phyloP scores from a whole-genome alignment of 306 rosid genomes.

The Betula pendula region DNA sequence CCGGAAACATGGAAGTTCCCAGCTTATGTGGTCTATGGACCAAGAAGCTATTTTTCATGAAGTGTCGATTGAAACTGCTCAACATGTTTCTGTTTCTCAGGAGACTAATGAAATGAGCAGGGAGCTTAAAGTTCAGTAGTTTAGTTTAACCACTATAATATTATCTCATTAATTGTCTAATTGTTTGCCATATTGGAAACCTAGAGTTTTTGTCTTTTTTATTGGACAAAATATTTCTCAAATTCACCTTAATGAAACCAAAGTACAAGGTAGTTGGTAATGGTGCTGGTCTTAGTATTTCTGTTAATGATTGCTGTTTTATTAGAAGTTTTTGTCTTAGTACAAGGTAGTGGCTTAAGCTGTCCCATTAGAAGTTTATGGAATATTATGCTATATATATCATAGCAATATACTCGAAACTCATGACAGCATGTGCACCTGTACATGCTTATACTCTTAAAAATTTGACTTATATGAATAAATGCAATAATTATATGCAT shows the following conservation, averaged over 20 bases:
- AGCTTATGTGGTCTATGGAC: neutral
- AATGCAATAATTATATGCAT: no score
- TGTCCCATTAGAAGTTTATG: neutral
- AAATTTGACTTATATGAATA: no score
- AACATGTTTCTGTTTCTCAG: neutral
- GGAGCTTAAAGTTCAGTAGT: no score
- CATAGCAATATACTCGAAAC: neutral
- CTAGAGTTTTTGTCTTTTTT: no score
- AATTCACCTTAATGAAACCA: no score
- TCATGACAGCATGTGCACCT: neutral
- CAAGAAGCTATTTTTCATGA: neutral
- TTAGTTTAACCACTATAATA: no score
- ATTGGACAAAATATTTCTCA: no score
- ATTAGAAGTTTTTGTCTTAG: no score
- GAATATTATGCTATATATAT: neutral
- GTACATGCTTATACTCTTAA: no score
- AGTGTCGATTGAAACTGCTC: neutral
- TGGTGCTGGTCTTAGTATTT: neutral
- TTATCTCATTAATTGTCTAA: neutral
- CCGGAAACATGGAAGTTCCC: neutral
- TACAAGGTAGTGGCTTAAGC: neutral
- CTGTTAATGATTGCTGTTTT: neutral
- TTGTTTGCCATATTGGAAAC: neutral
- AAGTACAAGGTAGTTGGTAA: neutral
- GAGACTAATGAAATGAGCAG: neutral